A percentile compares a stretch with the other conserved stretches of the same genome.
Evolutionary conservation across 139 green algal species (phyloP).

Genomic region (Chlorella sp.): DNA sequence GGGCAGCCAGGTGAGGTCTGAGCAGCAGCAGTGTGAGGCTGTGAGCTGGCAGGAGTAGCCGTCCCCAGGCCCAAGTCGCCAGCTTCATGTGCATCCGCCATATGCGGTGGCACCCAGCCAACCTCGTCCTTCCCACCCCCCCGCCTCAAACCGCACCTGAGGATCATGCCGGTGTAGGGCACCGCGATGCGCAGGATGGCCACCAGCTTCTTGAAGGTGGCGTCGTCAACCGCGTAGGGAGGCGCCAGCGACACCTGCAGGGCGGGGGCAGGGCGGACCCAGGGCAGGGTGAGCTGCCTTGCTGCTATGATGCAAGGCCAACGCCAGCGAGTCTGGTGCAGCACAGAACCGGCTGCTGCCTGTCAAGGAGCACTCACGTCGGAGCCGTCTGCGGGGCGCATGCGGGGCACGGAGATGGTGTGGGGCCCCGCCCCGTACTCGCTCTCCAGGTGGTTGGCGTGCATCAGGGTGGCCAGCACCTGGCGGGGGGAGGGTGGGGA

Average conservation of each 20-base stretch:
- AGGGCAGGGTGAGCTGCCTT: slow-evolving; percentile 44
- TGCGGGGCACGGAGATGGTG: slow-evolving; percentile 73
- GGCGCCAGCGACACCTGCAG: slow-evolving; percentile 38
- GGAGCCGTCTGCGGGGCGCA: slow-evolving; percentile 71
- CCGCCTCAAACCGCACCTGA: slow-evolving; percentile 29
- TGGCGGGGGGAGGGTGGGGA: slow-evolving; percentile 9
- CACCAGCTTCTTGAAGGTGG: slow-evolving; percentile 77
- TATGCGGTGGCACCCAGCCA: background rate
- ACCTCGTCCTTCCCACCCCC: background rate
- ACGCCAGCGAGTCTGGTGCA: background rate
- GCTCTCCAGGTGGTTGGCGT: slow-evolving; percentile 72
- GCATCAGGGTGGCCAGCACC: slow-evolving; percentile 67
- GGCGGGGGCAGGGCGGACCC: background rate
- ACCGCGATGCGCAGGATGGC: slow-evolving; percentile 74
- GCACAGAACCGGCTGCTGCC: background rate
- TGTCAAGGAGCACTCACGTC: slow-evolving; percentile 34
- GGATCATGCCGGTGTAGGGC: slow-evolving; percentile 81
- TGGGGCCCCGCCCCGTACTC: slow-evolving; percentile 72
- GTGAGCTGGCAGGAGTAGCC: no score
- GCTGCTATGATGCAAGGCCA: background rate
- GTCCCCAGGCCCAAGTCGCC: no score
- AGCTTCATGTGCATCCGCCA: no score
- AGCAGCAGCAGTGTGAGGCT: background rate
- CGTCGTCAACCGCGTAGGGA: slow-evolving; percentile 60
- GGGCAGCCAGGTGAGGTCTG: background rate